These are phyloP conservation scores for Cadophora gregata DNA, from an alignment of 2,329 filamentous ascomycete species.

Conservation along the genomic window DNA sequence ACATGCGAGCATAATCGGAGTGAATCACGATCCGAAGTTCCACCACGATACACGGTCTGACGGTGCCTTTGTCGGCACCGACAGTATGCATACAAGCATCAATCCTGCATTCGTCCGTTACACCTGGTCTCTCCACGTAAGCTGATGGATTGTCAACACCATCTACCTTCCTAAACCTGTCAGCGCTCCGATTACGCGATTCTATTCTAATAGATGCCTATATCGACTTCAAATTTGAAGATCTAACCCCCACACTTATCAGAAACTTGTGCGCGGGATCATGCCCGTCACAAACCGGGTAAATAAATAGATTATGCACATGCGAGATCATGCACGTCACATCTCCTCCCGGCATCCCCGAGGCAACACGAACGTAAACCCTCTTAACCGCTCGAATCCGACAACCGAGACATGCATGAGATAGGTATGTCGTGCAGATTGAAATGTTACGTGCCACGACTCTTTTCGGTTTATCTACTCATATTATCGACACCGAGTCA, in stretches of 20 bases:
- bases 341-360: background rate
- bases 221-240: too few species aligned
- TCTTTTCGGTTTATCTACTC: background rate
- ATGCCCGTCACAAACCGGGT: background rate
- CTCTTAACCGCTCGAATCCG: background rate
- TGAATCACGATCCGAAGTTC: background rate
- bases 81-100: background rate
- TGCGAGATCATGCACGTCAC: background rate
- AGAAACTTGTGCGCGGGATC: background rate
- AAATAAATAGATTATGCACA: background rate
- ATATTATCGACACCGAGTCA: background rate
- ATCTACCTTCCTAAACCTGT: background rate
- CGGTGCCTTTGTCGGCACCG: background rate
- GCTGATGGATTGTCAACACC: background rate
- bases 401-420: background rate
- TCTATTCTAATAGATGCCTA: background rate
- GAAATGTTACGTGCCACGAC: background rate
- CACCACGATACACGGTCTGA: background rate
- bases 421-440: background rate
- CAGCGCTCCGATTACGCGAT: background rate
- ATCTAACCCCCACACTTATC: background rate
- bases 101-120: background rate
- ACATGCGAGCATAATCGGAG: background rate
- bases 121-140: background rate
- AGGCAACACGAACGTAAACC: background rate